Evolutionary conservation across 1,139 yeast genomes (phyloP).

Genomic region (Neolecta irregularis): DNA sequence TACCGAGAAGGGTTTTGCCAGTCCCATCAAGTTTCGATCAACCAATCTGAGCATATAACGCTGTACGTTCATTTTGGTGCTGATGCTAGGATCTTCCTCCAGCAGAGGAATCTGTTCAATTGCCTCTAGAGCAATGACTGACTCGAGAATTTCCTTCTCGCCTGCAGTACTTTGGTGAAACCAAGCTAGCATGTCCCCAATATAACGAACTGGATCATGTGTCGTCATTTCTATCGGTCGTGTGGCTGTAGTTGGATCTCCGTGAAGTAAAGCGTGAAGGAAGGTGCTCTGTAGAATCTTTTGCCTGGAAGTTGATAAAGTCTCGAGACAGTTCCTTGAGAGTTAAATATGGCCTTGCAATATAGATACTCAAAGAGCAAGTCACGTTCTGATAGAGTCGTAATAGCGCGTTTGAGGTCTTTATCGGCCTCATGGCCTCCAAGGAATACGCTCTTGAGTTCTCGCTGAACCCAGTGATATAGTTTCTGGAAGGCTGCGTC

Average conservation of each 20-base stretch:
- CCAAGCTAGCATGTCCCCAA: constrained; percentile 82
- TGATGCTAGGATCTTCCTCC: constrained; percentile 21
- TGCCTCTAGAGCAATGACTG: constrained; percentile 31
- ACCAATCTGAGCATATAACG: no score
- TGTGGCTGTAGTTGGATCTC: constrained; percentile 8
- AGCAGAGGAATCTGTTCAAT: no score
- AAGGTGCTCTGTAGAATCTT: constrained; percentile 11
- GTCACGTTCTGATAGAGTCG: constrained; percentile 26
- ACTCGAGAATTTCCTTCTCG: constrained; percentile 61
- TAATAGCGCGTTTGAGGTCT: constrained; percentile 20
- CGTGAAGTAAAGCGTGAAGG: neutral
- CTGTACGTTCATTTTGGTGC: constrained; percentile 21
- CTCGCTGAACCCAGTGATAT: constrained; percentile 25
- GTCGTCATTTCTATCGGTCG: constrained; percentile 52
- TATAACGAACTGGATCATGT: constrained; percentile 66
- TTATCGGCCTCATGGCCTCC: constrained; percentile 10
- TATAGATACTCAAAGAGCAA: constrained; percentile 21
- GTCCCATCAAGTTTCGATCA: constrained; percentile 12
- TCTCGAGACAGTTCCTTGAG: constrained; percentile 17
- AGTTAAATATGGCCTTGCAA: no score
- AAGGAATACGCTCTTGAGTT: constrained; percentile 21
- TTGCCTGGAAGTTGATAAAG: constrained; percentile 15
- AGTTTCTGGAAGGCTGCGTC: constrained; percentile 40
- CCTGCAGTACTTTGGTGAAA: constrained; percentile 79
- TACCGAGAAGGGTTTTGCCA: constrained; percentile 5